phyloP scores from a whole-genome alignment of 345 rosid genomes.

The Psidium friedrichsthalianum region DNA sequence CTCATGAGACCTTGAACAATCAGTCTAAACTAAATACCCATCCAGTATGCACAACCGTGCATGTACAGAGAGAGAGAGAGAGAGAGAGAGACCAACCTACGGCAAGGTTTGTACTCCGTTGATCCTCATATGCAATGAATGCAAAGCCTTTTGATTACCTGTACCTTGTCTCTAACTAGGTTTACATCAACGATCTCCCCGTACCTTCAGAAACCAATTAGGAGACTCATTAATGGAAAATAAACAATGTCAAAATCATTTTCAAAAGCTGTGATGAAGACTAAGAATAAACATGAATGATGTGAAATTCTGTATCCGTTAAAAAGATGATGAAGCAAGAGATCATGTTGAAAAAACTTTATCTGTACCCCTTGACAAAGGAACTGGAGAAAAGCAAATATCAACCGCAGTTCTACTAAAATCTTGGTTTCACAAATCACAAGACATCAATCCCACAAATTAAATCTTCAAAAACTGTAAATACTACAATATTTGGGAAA shows the following conservation, averaged over 20 bases:
- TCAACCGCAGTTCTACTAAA: neutral
- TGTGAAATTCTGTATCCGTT: neutral
- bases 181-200: slow-evolving; percentile 93
- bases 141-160: slow-evolving; percentile 88
- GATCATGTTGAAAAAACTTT: neutral
- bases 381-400: neutral
- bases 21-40: neutral
- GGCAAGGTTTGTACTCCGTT: slow-evolving; percentile 81
- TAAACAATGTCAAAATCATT: neutral
- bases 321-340: neutral
- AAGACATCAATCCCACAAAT: neutral
- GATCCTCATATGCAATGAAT: slow-evolving; percentile 89
- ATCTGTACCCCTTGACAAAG: neutral
- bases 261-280: neutral
- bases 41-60: neutral
- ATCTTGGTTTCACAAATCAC: neutral
- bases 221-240: neutral
- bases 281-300: neutral
- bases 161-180: slow-evolving; percentile 81
- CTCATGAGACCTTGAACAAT: neutral
- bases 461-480: neutral
- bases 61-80: neutral
- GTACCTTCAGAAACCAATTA: slow-evolving; percentile 22
- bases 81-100: slow-evolving; percentile 48
- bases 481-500: neutral